Base-by-base conservation (phyloP, 257 asterid species). In the Apocynum venetum region DNA sequence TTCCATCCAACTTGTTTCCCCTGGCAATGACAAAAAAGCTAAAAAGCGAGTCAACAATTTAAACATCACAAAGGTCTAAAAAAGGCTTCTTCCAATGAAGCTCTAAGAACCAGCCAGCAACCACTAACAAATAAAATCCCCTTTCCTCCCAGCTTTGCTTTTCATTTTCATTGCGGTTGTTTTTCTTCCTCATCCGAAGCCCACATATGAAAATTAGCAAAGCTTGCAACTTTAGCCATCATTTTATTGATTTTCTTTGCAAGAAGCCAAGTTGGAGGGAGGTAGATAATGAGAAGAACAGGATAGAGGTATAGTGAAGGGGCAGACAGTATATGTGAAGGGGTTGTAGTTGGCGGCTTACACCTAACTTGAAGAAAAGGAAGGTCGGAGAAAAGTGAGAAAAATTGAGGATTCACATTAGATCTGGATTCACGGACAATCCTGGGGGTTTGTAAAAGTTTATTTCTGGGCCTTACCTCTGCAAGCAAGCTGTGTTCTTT, bases 31-130 rank as follows among this genome's bases (percentile, higher is more conserved):
- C 73, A 60, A n/a, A n/a, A 47, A 17, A 19, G 76, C 77, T 75
- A 75, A 75, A 77, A 77, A 60, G 72, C 51, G 76, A 86, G 92
- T 91, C 97, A 88, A 87, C 48, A 48, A 25, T 76, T 82, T 61
- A 76, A 70, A 67, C 57, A 25, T 41, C 75, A 76, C 52, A 78
- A 81, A 71, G 66, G 80, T 78, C 78, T 77, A 52, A 80, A 66
- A 73, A 51, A 84, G 77, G 48, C 71, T 48, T 76, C 82, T 82
- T 69, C 75, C 67, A 35, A 35, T 77, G 73, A 46, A 44, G 46
- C 79, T n/a, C 55, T 48, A 51, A 51, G 13, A 83, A 31, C 77
- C 68, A 55, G 7, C 77, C 68, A 55, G 7, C 57, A 75, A 73
- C 51, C 25, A 38, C 36, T n/a, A 48, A 79, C 79, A 74, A 8